Conservation (phyloP, 2,329 filamentous ascomycete genomes). For the Allantophomopsis lycopodina region DNA sequence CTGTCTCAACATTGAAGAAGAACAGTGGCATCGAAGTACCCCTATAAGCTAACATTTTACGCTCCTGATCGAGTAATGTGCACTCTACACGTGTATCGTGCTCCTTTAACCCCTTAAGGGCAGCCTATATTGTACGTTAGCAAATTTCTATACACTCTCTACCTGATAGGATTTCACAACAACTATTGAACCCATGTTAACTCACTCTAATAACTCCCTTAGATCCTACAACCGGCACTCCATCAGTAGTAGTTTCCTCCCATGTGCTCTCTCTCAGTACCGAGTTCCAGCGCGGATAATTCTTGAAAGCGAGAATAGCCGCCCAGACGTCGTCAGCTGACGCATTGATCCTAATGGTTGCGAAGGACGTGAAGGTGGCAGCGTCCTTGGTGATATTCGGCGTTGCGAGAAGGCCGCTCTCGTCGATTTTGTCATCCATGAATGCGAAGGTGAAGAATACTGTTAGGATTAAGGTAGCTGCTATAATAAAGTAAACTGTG, state of each 20-base stretch:
- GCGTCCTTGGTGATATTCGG: constrained; percentile 5
- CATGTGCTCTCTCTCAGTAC: constrained; percentile 7
- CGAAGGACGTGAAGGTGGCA: constrained; percentile 7
- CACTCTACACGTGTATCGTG: constrained; percentile 2
- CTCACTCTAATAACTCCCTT: constrained; percentile 8
- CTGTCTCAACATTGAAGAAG: constrained; percentile 8
- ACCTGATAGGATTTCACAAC: too few species aligned
- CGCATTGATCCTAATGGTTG: constrained; percentile 7
- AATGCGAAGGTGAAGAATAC: constrained; percentile 4
- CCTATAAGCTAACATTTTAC: constrained; percentile 5
- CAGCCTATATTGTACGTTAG: not conserved
- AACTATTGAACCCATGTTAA: too few species aligned
- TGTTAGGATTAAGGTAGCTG: not conserved
- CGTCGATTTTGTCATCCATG: constrained; percentile 3
- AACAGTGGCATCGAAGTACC: constrained; percentile 6
- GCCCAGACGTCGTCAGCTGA: constrained; percentile 9
- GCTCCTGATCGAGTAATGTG: constrained; percentile 7
- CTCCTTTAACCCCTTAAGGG: constrained; percentile 1
- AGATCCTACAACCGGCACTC: constrained; percentile 6
- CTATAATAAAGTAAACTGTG: too few species aligned
- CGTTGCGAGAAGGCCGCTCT: constrained; percentile 4
- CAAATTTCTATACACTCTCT: not conserved
- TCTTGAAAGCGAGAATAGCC: constrained; percentile 6
- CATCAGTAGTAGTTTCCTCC: constrained; percentile 3
- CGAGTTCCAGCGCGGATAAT: constrained; percentile 4